phyloP scores from a whole-genome alignment of 2,329 filamentous ascomycete genomes.

The Coleophoma crateriformis region DNA sequence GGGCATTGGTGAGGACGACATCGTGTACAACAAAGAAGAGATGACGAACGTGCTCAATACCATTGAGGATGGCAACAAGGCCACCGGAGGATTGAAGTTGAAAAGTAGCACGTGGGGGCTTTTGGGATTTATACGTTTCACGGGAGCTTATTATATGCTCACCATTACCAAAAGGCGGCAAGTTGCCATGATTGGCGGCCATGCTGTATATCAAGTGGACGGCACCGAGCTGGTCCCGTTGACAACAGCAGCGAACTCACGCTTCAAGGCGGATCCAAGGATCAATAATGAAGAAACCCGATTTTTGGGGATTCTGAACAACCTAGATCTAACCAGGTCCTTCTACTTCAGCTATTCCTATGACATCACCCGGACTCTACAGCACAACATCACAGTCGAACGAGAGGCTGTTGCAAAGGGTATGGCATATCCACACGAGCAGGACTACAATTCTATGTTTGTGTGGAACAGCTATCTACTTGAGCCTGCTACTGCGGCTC shows the following conservation, averaged over 20 bases:
- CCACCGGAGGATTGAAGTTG: constrained; percentile 81
- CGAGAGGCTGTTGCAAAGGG: constrained; percentile 65
- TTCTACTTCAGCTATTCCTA: constrained; percentile 99
- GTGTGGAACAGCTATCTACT: constrained; percentile 95
- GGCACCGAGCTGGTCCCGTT: constrained; percentile 87
- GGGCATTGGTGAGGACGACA: constrained; percentile 87
- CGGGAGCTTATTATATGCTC: constrained; percentile 94
- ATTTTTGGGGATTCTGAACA: constrained; percentile 83
- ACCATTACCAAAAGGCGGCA: constrained; percentile 94
- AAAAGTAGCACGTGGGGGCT: constrained; percentile 91
- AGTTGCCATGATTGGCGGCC: constrained; percentile 91
- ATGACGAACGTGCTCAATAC: constrained; percentile 91
- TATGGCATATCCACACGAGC: constrained; percentile 47
- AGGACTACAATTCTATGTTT: constrained; percentile 89
- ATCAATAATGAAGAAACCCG: constrained; percentile 79
- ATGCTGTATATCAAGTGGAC: constrained; percentile 94
- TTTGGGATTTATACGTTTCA: constrained; percentile 93
- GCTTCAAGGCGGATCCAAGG: constrained; percentile 68
- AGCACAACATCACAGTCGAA: constrained; percentile 85
- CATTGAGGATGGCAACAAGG: constrained; percentile 92
- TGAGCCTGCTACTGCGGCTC: constrained; percentile 60
- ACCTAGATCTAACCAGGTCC: constrained; percentile 81
- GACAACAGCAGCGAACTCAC: constrained; percentile 61
- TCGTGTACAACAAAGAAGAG: constrained; percentile 85
- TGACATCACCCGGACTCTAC: constrained; percentile 86